Conservation (phyloP, 2,329 filamentous ascomycete species). For the Verticillium longisporum region DNA sequence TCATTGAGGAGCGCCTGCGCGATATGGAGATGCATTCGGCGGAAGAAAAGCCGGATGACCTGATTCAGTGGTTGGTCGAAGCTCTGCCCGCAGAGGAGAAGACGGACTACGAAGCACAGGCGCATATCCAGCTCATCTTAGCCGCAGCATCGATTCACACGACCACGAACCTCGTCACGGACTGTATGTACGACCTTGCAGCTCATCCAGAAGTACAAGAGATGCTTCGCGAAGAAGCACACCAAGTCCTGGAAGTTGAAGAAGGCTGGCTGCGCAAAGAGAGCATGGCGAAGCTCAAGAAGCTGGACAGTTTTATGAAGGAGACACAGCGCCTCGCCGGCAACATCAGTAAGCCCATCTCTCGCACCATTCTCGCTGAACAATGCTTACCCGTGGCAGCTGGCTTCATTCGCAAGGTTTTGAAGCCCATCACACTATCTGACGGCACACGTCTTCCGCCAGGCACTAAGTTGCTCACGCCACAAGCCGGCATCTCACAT, state of each 20-base stretch:
- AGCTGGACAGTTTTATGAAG: slow-evolving; percentile 43
- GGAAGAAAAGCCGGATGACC: slow-evolving; percentile 30
- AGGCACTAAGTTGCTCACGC: slow-evolving; percentile 34
- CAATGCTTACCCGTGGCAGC: slow-evolving; percentile 20
- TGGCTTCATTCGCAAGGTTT: slow-evolving; percentile 37
- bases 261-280: slow-evolving; percentile 34
- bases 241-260: slow-evolving; percentile 30
- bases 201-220: slow-evolving; percentile 40
- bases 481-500: slow-evolving; percentile 31
- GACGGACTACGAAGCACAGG: slow-evolving; percentile 27
- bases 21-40: slow-evolving; percentile 28
- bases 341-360: slow-evolving; percentile 31
- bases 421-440: slow-evolving; percentile 36
- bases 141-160: slow-evolving; percentile 38
- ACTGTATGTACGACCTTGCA: slow-evolving; percentile 43
- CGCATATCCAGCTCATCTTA: slow-evolving; percentile 36
- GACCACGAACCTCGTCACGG: slow-evolving; percentile 35
- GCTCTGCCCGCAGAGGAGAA: slow-evolving; percentile 30
- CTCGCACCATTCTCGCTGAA: neutral
- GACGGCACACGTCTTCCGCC: slow-evolving; percentile 35
- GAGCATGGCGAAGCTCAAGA: slow-evolving; percentile 35
- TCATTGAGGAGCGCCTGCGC: slow-evolving; percentile 38
- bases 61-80: slow-evolving; percentile 38
- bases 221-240: slow-evolving; percentile 41
- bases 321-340: slow-evolving; percentile 32